A percentile compares a stretch with the other conserved stretches of the same genome.
Evolutionary conservation across 1,284 basidiomycete genomes (phyloP).

Genomic region (Cutaneotrichosporon arboriforme): DNA sequence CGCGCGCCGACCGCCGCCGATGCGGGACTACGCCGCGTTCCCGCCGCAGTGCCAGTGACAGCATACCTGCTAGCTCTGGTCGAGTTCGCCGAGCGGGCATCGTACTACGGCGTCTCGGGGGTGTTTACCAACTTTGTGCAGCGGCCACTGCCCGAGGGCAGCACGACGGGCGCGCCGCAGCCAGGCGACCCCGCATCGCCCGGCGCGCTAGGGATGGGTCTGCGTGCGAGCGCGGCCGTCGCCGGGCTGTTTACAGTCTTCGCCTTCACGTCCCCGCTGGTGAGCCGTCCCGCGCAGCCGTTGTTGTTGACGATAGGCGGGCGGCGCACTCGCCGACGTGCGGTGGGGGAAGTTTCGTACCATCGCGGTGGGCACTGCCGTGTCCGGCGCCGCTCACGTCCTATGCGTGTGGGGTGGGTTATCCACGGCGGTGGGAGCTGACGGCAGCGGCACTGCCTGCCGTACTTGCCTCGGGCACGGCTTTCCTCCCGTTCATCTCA

Average conservation of each 20-base stretch:
- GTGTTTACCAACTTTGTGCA: constrained; percentile 29
- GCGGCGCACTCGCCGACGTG: constrained; percentile 52
- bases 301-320: background rate
- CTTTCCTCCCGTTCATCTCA: constrained; percentile 39
- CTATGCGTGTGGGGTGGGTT: constrained; percentile 32
- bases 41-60: constrained; percentile 16
- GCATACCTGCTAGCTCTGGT: constrained; percentile 24
- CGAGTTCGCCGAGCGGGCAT: constrained; percentile 42
- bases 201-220: constrained; percentile 49
- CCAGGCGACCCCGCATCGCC: constrained; percentile 54
- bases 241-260: constrained; percentile 34
- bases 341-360: constrained; percentile 70
- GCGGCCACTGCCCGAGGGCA: constrained; percentile 56
- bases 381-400: constrained; percentile 41
- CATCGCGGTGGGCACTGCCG: constrained; percentile 51
- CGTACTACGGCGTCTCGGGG: constrained; percentile 17
- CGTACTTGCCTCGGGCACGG: constrained; percentile 26
- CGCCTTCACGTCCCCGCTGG: constrained; percentile 28
- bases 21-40: constrained; percentile 12
- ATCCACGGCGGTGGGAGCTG: background rate
- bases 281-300: constrained; percentile 7
- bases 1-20: constrained; percentile 1
- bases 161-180: constrained; percentile 59
- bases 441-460: constrained; percentile 31
- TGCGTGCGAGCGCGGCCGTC: constrained; percentile 27